phyloP scores from a whole-genome alignment of 2,329 filamentous ascomycete genomes.

The Blastomyces percursus region DNA sequence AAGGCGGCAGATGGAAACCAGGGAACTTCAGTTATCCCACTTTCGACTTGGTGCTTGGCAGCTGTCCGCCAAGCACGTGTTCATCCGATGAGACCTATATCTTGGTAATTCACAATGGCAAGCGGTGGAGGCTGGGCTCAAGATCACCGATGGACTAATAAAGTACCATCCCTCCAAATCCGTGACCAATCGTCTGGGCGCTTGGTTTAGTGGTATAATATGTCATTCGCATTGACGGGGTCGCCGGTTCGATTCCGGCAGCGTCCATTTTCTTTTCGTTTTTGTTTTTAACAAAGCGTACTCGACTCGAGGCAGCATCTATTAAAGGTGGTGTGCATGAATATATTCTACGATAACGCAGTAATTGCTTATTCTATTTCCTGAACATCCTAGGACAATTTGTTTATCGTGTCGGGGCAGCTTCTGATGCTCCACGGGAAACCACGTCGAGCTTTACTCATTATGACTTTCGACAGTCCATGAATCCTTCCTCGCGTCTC shows the following conservation, averaged over 20 bases:
- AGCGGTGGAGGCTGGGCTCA: neutral
- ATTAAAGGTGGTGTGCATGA: no score
- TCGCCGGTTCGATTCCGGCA: constrained; percentile 3
- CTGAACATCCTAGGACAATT: no score
- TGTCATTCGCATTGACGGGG: constrained; percentile 2
- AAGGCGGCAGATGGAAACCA: constrained; percentile 4
- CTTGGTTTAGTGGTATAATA: constrained; percentile 4
- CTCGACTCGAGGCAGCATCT: neutral
- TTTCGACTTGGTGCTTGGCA: neutral
- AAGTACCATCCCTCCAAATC: no score
- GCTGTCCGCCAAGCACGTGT: neutral
- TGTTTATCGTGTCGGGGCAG: no score
- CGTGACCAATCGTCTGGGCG: neutral
- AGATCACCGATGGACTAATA: neutral
- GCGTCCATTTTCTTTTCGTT: neutral
- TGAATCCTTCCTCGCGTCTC: no score
- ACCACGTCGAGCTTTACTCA: no score
- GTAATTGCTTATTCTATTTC: no score
- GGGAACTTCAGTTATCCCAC: neutral
- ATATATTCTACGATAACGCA: no score
- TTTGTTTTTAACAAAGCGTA: neutral
- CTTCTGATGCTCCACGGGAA: no score
- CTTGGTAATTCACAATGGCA: no score
- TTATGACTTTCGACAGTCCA: no score
- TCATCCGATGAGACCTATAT: neutral